phyloP scores from a whole-genome alignment of 129 eudicot species.

The Flaveria brownii region DNA sequence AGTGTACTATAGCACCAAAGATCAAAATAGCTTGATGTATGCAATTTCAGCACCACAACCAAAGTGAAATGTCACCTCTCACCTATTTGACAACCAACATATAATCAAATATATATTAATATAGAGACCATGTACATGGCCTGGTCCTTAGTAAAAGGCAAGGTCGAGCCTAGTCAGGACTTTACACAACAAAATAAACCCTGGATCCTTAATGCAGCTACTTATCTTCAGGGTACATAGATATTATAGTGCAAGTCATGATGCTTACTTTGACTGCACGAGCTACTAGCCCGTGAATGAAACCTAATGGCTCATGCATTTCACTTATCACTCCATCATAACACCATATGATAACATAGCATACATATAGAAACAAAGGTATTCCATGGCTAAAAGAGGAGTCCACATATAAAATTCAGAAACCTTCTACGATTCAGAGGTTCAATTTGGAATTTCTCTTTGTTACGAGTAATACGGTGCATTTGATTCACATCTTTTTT shows the following conservation, averaged over 20 bases:
- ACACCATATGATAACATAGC: too few relatives aligned
- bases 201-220: not conserved
- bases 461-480: not conserved
- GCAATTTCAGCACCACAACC: not conserved
- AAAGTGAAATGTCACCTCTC: not conserved
- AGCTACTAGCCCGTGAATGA: too few relatives aligned
- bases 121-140: not conserved
- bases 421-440: not conserved
- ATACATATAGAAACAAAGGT: too few relatives aligned
- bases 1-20: not conserved
- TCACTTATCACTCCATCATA: too few relatives aligned
- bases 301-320: too few relatives aligned
- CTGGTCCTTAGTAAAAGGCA: not conserved
- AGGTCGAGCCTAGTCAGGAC: too few relatives aligned
- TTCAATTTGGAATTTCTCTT: not conserved
- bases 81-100: not conserved
- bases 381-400: too few relatives aligned
- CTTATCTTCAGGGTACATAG: not conserved
- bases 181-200: too few relatives aligned
- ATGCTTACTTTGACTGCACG: too few relatives aligned
- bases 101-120: not conserved
- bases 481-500: not conserved
- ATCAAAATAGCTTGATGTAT: not conserved
- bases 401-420: too few relatives aligned
- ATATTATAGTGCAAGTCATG: not conserved